Evolutionary conservation across 148 eudicot species (phyloP), one percentile per base, ranked within the genome.

Genomic region (Vaccinium corymbosum): DNA sequence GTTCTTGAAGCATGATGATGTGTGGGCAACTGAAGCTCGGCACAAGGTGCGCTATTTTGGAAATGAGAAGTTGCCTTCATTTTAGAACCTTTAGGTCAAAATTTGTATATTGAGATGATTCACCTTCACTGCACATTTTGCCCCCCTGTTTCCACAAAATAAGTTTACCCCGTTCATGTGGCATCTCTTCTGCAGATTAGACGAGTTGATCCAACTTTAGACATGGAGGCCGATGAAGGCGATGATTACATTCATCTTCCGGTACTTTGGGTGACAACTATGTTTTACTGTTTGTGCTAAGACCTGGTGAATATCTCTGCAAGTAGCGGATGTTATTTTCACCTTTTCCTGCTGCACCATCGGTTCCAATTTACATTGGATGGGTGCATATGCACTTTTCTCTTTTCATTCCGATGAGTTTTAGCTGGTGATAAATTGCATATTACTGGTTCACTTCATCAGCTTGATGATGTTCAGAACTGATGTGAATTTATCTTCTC

Each of bases 141-240:
- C 57, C 76, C 42, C 66, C 7, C 25, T 66, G 0, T 6, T 66
- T 51, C 2, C 22, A 2, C 49, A 53, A 48, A 66, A 78, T 42
- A 62, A 78, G 6, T 22, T 84, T 81, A 53, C 84, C 79, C 81
- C 42, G 46, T n/a, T 51, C 16, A 59, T 84, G 11, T 62, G 56
- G 52, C 71, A 57, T 87, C 19, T 86, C 55, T 80, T 22, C 53
- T 90, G 87, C 95, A 97, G 99, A 94, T 97, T 78, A 92, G 92
- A 92, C 88, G 83, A 88, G 99, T 97, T 84, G 98, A 97, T 90
- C 99, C 99, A 50, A 93, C 99, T 49, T 88, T 97, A 87, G 97
- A 97, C 86, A 97, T 97, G 92, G 95, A 94, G 89, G 98, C 99
- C 85, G 98, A 97, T 92, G 92, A 84, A 91, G 98, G 98, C 75